Percentiles rank a stretch among this genome's conserved stretches.
Conservation (phyloP, 2,329 filamentous ascomycete genomes). For the Fusarium coffeatum region DNA sequence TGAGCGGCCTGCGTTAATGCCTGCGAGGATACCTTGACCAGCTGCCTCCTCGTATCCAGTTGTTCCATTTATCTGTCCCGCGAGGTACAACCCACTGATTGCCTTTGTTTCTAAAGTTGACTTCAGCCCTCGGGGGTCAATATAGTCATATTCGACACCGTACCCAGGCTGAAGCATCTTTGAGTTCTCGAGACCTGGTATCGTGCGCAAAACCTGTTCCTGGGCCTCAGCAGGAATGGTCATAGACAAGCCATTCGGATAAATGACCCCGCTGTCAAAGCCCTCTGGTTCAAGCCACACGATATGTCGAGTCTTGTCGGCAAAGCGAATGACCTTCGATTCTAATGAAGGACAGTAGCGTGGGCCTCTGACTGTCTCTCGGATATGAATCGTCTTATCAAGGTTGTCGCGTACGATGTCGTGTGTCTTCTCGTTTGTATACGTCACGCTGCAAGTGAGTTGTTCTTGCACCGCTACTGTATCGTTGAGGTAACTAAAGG, state of each 20-base stretch:
- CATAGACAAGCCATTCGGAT: conserved; percentile 98
- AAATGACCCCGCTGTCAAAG: conserved; percentile 88
- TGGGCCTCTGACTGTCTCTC: conserved; percentile 93
- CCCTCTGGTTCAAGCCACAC: conserved; percentile 98
- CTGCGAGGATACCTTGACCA: conserved; percentile 90
- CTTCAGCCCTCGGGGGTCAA: conserved; percentile 88
- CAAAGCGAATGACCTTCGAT: conserved; percentile 91
- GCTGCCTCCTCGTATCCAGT: conserved; percentile 98
- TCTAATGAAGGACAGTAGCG: conserved; percentile 96
- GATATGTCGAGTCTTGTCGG: conserved; percentile 82
- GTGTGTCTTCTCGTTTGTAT: conserved; percentile 87
- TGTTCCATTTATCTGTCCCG: conserved; percentile 97
- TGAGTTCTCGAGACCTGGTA: conserved; percentile 88
- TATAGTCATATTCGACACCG: conserved; percentile 98
- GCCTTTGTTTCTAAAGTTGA: conserved; percentile 95
- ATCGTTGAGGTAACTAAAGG: conserved; percentile 91
- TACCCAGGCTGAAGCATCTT: conserved; percentile 95
- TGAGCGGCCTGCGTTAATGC: conserved; percentile 91
- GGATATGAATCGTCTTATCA: conserved; percentile 96
- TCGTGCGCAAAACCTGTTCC: conserved; percentile 83
- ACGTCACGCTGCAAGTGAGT: conserved; percentile 85
- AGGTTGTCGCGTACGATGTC: conserved; percentile 87
- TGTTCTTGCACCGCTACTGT: conserved; percentile 83
- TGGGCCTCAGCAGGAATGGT: conserved; percentile 92
- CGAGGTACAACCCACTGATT: conserved; percentile 88